A percentile compares a stretch with the other conserved stretches of the same genome.
phyloP scores from a whole-genome alignment of 129 eudicot species.

The Lactuca saligna region DNA sequence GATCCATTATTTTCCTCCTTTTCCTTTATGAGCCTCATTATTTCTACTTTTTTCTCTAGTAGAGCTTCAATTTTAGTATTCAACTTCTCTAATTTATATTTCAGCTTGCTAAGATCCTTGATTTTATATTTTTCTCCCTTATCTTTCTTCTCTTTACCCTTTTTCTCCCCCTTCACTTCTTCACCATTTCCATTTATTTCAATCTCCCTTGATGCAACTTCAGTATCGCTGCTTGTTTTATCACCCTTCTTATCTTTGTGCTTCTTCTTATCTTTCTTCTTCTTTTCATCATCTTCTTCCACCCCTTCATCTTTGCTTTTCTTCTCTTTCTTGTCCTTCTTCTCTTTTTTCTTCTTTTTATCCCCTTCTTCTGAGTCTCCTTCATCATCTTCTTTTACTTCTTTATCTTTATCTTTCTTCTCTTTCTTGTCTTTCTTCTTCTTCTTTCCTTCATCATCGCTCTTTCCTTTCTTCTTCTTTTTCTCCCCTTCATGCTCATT shows the following conservation, averaged over 20 bases:
- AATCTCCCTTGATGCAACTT: slow-evolving; percentile 46
- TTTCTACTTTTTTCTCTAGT: slow-evolving; percentile 58
- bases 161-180: slow-evolving; percentile 22
- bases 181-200: slow-evolving; percentile 36
- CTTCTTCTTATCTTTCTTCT: slow-evolving; percentile 26
- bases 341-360: slow-evolving; percentile 19
- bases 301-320: slow-evolving; percentile 13
- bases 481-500: slow-evolving; percentile 26
- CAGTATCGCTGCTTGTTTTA: slow-evolving; percentile 10
- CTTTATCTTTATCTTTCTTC: slow-evolving; percentile 16
- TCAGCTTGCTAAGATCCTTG: slow-evolving; percentile 57
- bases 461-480: slow-evolving; percentile 10
- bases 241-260: slow-evolving; percentile 31
- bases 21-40: slow-evolving; percentile 64
- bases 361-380: slow-evolving; percentile 11
- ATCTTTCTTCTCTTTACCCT: slow-evolving; percentile 40
- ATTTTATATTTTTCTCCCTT: slow-evolving; percentile 56
- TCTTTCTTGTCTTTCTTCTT: slow-evolving; percentile 24
- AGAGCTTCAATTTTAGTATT: slow-evolving; percentile 61
- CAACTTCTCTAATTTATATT: slow-evolving; percentile 64
- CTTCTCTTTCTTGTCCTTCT: slow-evolving; percentile 18
- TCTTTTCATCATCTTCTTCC: slow-evolving; percentile 23
- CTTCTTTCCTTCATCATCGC: slow-evolving; percentile 8
- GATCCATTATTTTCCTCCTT: slow-evolving; percentile 40
- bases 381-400: slow-evolving; percentile 19